Evolutionary conservation across 73 alveolate species (phyloP), one percentile per base, ranked within the genome.

Genomic region (Paramecium caudatum): DNA sequence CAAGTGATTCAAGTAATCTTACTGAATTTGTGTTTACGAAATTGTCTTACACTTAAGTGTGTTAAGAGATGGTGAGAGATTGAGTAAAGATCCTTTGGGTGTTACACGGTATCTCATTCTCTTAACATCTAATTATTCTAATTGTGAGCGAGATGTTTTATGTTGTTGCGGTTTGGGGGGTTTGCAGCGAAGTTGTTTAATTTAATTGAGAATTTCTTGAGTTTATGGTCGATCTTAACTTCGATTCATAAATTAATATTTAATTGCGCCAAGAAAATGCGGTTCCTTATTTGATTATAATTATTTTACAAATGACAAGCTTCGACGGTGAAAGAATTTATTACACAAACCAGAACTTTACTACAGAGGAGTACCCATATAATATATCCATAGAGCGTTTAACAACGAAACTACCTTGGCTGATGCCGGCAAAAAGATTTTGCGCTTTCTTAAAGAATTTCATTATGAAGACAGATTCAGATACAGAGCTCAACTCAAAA

Each of bases 251-350:
- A n/a, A n/a, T n/a, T 17, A 55, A 55, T 55, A 55, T 55, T 55
- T 55, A 55, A 55, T 55, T 55, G 32, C 80, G 80, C 80, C 80
- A 55, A 55, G 30, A 10, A 55, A 55, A 55, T 55, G 80, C 80
- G 80, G 46, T 7, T 19, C 13, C 23, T 27, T 55, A 55, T 27
- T 23, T 55, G 23, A 5, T 55, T 55, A 25, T 3, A 23, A 23
- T 27, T 55, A 55, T 21, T 55, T 15, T 68, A 25, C 50, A 36
- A 68, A 74, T 74, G 88, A 45, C 88, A 3, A 41, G 45, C 5
- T 74, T 74, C 21, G 68, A 74, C 21, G 88, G 69, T 10, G 88
- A 74, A 5, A 41, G 41, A 45, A 23, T 74, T 41, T 74, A 74
- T 46, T 74, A 74, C 32, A 74, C 88, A 1, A 37, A 74, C 43